Conservation (phyloP, 345 rosid species). For the Rhodamnia argentea region DNA sequence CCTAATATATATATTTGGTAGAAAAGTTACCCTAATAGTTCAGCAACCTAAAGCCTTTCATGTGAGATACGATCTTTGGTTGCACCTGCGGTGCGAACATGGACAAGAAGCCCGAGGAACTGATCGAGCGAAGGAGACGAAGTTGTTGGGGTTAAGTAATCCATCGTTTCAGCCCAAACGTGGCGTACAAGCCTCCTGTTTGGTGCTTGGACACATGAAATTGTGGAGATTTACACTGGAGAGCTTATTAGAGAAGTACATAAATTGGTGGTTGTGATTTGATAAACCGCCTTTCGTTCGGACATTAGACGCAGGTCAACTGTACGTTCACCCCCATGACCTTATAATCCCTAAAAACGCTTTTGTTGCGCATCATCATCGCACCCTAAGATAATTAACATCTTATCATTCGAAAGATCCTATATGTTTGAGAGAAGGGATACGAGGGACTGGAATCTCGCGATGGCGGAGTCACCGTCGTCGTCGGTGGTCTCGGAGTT, state of each 20-base stretch:
- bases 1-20: background rate
- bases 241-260: background rate
- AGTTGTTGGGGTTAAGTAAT: conserved; percentile 70
- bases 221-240: background rate
- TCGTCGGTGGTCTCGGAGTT: conserved; percentile 60
- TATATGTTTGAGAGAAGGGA: background rate
- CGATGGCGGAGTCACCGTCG: conserved; percentile 10
- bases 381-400: background rate
- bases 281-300: conserved; percentile 47
- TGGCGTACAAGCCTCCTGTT: conserved; percentile 29
- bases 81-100: background rate
- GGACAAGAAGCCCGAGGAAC: background rate
- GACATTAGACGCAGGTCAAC: background rate
- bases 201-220: background rate
- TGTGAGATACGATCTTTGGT: background rate
- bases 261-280: conserved; percentile 42
- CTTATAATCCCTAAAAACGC: background rate
- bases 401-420: background rate
- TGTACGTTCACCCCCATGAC: background rate
- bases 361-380: background rate
- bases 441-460: background rate
- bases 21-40: background rate
- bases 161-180: conserved; percentile 15
- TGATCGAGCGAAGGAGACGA: conserved; percentile 2
- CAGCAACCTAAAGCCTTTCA: background rate